Evolutionary conservation across 805 yeast genomes (phyloP), one percentile per base, ranked within the genome.

Genomic region (Pichia cabralensis): DNA sequence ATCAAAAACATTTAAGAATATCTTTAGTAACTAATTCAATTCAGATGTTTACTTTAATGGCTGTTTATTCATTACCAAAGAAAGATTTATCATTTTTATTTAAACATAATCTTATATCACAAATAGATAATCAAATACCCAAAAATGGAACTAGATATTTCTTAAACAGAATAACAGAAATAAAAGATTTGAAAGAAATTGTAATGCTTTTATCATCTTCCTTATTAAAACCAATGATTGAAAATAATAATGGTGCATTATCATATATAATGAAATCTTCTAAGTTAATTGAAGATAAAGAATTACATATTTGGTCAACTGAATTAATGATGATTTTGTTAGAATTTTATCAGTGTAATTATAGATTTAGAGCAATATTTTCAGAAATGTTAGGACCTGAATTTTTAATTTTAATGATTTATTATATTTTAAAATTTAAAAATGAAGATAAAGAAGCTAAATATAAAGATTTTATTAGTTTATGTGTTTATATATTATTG

Each of bases 301-400:
- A 49, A 7, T 47, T 53, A 1, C 41, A 55, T 5, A 47, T 65
- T 14, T 64, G 86, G 78, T 53, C 74, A 2, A 58, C 65, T 4
- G 88, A 80, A 48, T 50, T 71, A n/a, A 55, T 74, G 6, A 65
- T 80, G 50, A 50, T 88, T 8, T 44, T 81, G 12, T 83, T 94
- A 82, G 94, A 82, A 47, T 57, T 85, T 28, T 57, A 73, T 22
- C 89, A 83, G 49, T 76, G 85, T 45, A 89, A 89, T 56, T 64
- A 63, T 39, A 56, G 55, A 31, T 76, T 80, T 47, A 65, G 66
- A 38, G 48, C 50, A 13, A 58, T 64, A 33, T 56, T 74, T 21
- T 55, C 66, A 3, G 62, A 65, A 11, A 61, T 65, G 29, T 28
- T 30, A 10, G 69, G 76, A 2, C 61, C 67, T 21, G 79, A 78